A percentile compares a stretch with the other conserved stretches of the same genome.
These are phyloP conservation scores for Bacterosira constricta DNA, from an alignment of 108 stramenopile genomes.

Conservation along the genomic window DNA sequence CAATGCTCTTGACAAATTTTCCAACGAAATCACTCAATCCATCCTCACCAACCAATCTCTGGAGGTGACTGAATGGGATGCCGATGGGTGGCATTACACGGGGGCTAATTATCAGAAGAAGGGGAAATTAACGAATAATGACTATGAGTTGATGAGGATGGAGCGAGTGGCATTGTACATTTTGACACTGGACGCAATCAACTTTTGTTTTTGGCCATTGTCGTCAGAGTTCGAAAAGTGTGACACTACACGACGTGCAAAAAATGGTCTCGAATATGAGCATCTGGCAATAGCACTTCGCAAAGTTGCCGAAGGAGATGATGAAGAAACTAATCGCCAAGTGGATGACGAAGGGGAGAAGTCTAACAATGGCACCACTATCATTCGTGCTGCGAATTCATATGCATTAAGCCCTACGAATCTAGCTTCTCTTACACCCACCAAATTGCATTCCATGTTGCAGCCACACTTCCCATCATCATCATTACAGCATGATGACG, in stretches of 20 bases:
- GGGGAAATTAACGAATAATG: slow-evolving; percentile 14
- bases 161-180: slow-evolving; percentile 85
- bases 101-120: slow-evolving; percentile 37
- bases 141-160: slow-evolving; percentile 38
- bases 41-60: slow-evolving; percentile 34
- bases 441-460: slow-evolving; percentile 47
- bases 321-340: slow-evolving; percentile 23
- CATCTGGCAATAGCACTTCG: slow-evolving; percentile 82
- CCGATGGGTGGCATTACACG: slow-evolving; percentile 88
- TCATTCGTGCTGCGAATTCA: slow-evolving; percentile 22
- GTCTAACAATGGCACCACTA: not conserved
- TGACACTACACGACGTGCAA: not conserved
- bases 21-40: slow-evolving; percentile 19
- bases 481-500: not conserved
- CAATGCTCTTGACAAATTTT: slow-evolving; percentile 38
- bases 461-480: slow-evolving; percentile 42
- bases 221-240: not conserved
- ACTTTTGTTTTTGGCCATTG: slow-evolving; percentile 95
- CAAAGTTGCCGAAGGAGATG: slow-evolving; percentile 70
- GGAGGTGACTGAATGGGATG: slow-evolving; percentile 74
- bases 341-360: not conserved
- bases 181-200: slow-evolving; percentile 90
- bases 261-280: slow-evolving; percentile 83
- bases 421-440: slow-evolving; percentile 56
- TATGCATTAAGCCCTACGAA: slow-evolving; percentile 67